phyloP scores from a whole-genome alignment of 2,329 filamentous ascomycete genomes.

The Pseudogymnoascus sp. region DNA sequence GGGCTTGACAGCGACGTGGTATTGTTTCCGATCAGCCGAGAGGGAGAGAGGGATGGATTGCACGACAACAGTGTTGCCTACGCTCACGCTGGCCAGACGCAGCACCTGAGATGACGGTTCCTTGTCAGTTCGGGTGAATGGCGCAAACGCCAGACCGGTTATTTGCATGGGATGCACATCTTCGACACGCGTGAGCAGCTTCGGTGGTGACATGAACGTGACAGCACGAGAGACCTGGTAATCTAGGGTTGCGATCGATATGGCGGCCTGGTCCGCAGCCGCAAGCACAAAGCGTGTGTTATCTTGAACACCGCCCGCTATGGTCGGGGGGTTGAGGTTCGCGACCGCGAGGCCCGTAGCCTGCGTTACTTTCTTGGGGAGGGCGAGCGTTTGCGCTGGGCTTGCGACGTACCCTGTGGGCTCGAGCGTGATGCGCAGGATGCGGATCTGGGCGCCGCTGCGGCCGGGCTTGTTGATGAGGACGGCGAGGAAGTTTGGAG shows the following conservation, averaged over 20 bases:
- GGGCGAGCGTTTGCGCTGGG: constrained; percentile 43
- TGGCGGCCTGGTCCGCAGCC: constrained; percentile 71
- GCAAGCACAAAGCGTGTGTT: constrained; percentile 74
- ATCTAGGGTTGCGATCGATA: constrained; percentile 70
- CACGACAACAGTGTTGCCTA: constrained; percentile 29
- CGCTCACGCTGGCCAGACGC: constrained; percentile 27
- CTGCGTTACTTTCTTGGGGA: constrained; percentile 57
- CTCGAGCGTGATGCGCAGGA: constrained; percentile 39
- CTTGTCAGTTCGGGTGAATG: constrained; percentile 25
- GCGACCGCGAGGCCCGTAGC: constrained; percentile 72
- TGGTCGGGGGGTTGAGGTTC: constrained; percentile 50
- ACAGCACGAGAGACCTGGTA: constrained; percentile 44
- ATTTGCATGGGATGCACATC: constrained; percentile 50
- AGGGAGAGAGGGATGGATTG: constrained; percentile 29
- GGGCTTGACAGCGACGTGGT: constrained; percentile 7
- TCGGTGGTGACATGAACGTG: constrained; percentile 44
- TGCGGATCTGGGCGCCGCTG: constrained; percentile 48
- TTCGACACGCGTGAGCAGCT: constrained; percentile 45
- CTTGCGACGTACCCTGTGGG: constrained; percentile 34
- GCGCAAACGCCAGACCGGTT: constrained; percentile 50
- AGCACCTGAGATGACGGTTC: constrained; percentile 20
- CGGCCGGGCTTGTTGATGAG: constrained; percentile 51
- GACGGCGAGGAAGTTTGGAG: constrained; percentile 48
- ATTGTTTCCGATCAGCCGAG: not conserved
- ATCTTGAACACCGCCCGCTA: constrained; percentile 42